These are phyloP conservation scores for Mortierella hygrophila DNA, from an alignment of 192 early-diverging fungal genomes.

Conservation along the genomic window DNA sequence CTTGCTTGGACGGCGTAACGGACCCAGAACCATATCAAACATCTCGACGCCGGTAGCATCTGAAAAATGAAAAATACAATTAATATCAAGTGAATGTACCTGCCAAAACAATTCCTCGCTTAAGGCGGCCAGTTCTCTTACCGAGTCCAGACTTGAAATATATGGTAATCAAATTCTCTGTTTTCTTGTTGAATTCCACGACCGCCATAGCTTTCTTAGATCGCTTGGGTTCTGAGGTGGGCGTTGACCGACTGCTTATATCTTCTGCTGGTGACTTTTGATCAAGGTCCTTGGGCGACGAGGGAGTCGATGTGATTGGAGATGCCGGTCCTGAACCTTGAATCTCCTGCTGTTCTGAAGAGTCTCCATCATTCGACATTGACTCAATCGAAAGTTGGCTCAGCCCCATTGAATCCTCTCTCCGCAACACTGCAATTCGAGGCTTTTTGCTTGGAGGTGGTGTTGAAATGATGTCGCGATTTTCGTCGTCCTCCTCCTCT, in stretches of 20 bases:
- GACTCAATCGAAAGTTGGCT: neutral
- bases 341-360: neutral
- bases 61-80: neutral
- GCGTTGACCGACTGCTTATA: neutral
- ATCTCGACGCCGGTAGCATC: constrained; percentile 48
- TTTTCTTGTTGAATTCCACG: constrained; percentile 38
- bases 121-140: neutral
- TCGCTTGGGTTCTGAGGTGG: neutral
- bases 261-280: neutral
- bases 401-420: neutral
- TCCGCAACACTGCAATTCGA: neutral
- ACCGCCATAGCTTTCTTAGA: constrained; percentile 3
- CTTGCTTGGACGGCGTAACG: constrained; percentile 41
- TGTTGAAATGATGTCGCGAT: neutral
- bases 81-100: neutral
- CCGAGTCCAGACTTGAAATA: constrained; percentile 50
- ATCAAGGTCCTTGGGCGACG: neutral
- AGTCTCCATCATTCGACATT: neutral
- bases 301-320: neutral
- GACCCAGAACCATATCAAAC: constrained; percentile 45
- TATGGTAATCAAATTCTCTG: constrained; percentile 35
- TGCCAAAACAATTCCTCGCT: neutral
- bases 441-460: neutral
- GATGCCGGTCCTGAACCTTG: neutral
- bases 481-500: neutral